Conservation (phyloP, 2,329 filamentous ascomycete genomes). For the Fusarium sp. region DNA sequence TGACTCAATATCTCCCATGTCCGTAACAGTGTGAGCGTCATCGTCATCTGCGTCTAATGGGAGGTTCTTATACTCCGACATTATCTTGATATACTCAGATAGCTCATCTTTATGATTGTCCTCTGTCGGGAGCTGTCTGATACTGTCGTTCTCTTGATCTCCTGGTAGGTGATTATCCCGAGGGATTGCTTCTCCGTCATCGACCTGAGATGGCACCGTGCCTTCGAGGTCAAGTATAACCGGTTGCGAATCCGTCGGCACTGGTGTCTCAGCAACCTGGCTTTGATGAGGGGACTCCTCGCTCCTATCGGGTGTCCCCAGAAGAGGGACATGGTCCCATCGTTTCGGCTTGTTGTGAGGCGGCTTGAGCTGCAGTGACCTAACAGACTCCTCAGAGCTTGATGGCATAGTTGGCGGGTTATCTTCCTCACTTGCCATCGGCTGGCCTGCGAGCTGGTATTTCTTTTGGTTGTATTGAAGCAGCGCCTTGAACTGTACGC, state of each 20-base stretch:
- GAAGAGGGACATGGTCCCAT: conserved; percentile 58
- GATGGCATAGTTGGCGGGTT: neutral
- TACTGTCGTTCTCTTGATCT: neutral
- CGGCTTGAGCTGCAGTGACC: conserved; percentile 67
- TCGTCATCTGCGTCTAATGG: conserved; percentile 68
- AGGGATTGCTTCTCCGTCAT: neutral
- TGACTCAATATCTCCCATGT: conserved; percentile 30
- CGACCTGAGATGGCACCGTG: conserved; percentile 9
- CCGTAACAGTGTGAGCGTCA: conserved; percentile 53
- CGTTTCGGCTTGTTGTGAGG: conserved; percentile 56
- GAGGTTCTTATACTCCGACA: conserved; percentile 72
- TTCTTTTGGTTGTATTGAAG: conserved; percentile 71
- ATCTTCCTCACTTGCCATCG: conserved; percentile 38
- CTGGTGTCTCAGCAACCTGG: conserved; percentile 38
- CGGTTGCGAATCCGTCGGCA: conserved; percentile 46
- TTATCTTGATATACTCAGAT: conserved; percentile 74
- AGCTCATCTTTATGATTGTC: conserved; percentile 66
- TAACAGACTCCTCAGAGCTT: conserved; percentile 44
- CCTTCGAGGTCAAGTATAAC: conserved; percentile 46
- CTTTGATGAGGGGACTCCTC: conserved; percentile 52
- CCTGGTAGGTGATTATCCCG: neutral
- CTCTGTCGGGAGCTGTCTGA: neutral
- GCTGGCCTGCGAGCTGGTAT: conserved; percentile 71
- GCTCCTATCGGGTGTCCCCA: conserved; percentile 56
- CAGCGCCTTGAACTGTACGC: conserved; percentile 70